Evolutionary conservation across 129 eudicot genomes (phyloP), one percentile per base, ranked within the genome.

Genomic region (Flaveria bidentis): DNA sequence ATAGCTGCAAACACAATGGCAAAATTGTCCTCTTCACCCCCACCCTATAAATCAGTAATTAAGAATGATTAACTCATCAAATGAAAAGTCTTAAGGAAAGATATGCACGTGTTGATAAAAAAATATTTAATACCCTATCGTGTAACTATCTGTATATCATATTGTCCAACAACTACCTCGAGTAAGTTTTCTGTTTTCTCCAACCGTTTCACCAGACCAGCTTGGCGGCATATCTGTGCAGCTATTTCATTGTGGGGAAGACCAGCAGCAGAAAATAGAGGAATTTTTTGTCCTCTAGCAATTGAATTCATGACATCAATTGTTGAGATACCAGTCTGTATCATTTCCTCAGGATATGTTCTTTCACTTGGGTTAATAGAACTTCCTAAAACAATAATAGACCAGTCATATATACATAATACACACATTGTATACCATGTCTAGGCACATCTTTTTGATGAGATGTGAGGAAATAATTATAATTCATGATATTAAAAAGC

Each of bases 211-310:
- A 94, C 98, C 85, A 94, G 71, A 84, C 98, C 98, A 86, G 98
- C 98, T 77, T 94, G 98, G 73, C 97, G 97, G 82, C 97, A 94
- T 58, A 94, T 94, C 86, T 94, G 98, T n/a, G 98, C 98, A 71
- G 97, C 98, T 20, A 94, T 94, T 84, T 94, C 98, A 84, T 94
- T 94, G 82, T 94, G 98, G 56, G 98, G 98, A 74, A 94, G 96
- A 87, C 98, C 98, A 79, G 97, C 98, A 69, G 98, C 98, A 78
- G 98, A 94, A 80, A 94, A 94, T 47, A 94, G 89, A 72, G 98
- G 98, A 81, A 94, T 94, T 83, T 94, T 94, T 84, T 91, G 98
- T 67, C 98, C 98, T 82, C 97, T 88, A 61, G 98, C 98, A 80
- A 94, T 91, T 28, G 98, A 94, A 67, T 94, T 94, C 98, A 91